Evolutionary conservation across 2,329 filamentous ascomycete species (phyloP).

Genomic region (Cladosporium phlei): DNA sequence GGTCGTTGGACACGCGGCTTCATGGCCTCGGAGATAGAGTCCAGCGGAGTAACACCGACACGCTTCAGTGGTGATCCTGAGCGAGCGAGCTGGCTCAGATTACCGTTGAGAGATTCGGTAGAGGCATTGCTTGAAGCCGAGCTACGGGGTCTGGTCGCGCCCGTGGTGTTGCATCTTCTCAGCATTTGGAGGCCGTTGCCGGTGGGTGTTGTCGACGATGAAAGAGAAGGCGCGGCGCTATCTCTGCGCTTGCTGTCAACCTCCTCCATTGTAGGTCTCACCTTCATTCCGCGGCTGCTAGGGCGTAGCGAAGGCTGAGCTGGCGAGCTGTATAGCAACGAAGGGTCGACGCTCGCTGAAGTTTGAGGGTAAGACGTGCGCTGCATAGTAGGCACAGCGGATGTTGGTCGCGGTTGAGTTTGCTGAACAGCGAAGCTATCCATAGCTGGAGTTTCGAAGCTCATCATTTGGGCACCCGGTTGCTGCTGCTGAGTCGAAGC

Average conservation of each 20-base stretch:
- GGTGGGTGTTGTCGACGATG: not conserved
- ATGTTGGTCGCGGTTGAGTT: conserved; percentile 21
- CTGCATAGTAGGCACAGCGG: conserved; percentile 20
- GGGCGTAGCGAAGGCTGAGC: conserved; percentile 17
- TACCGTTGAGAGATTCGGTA: conserved; percentile 19
- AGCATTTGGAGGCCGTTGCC: conserved; percentile 26
- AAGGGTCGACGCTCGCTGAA: conserved; percentile 44
- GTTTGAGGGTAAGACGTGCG: conserved; percentile 19
- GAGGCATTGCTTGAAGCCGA: conserved; percentile 7
- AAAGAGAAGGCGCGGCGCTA: conserved; percentile 14
- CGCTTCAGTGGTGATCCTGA: conserved; percentile 46
- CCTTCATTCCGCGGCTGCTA: conserved; percentile 20
- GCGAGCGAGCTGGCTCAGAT: conserved; percentile 35
- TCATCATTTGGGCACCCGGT: conserved; percentile 16
- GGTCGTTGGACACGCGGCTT: conserved; percentile 34
- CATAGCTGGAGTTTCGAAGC: conserved; percentile 31
- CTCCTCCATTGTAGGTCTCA: conserved; percentile 13
- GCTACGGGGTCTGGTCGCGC: conserved; percentile 21
- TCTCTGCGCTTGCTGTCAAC: conserved; percentile 23
- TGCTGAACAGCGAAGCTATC: conserved; percentile 26
- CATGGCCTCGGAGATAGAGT: conserved; percentile 43
- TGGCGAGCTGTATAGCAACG: conserved; percentile 37
- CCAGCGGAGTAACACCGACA: conserved; percentile 37
- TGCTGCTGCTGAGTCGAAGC: conserved; percentile 11
- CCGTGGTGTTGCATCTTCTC: conserved; percentile 45